Evolutionary conservation across 2,329 filamentous ascomycete genomes (phyloP).

Genomic region (Fusarium ramigenum): DNA sequence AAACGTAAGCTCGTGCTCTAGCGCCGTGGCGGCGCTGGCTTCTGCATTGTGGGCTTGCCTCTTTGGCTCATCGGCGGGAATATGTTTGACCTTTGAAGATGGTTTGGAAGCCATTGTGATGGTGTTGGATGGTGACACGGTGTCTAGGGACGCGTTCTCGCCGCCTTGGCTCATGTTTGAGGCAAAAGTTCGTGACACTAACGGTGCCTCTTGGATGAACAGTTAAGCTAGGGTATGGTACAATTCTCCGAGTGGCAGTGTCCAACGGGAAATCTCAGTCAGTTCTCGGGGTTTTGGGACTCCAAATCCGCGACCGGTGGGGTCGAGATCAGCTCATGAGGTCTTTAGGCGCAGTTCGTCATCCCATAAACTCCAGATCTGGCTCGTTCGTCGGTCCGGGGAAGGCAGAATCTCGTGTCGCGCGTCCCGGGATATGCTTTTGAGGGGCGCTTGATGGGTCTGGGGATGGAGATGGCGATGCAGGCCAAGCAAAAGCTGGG

Average conservation of each 20-base stretch:
- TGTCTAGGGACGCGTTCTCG: conserved; percentile 6
- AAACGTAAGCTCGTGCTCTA: conserved; percentile 51
- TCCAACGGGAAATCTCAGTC: not conserved
- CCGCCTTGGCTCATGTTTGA: conserved; percentile 9
- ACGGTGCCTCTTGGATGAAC: not conserved
- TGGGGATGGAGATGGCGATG: conserved; percentile 9
- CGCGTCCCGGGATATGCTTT: not conserved
- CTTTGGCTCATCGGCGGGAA: not conserved
- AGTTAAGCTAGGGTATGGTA: not conserved
- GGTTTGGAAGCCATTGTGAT: not conserved
- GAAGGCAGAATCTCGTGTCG: not conserved
- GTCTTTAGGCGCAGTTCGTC: not conserved
- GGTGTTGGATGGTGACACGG: conserved; percentile 7
- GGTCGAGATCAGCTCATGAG: conserved; percentile 9
- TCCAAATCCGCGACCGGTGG: not conserved
- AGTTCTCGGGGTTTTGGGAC: not conserved
- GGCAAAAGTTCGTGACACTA: not conserved
- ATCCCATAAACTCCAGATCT: conserved; percentile 3
- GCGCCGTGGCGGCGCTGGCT: conserved; percentile 51
- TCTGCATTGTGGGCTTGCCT: conserved; percentile 6
- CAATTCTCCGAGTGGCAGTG: not conserved
- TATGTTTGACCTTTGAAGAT: not conserved
- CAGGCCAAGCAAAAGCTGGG: conserved; percentile 29
- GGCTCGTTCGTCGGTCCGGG: conserved; percentile 19
- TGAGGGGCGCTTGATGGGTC: not conserved